Evolutionary conservation across 352 stramenopile genomes (phyloP), one percentile per base, ranked within the genome.

Genomic region (Paralagenidium karlingii): DNA sequence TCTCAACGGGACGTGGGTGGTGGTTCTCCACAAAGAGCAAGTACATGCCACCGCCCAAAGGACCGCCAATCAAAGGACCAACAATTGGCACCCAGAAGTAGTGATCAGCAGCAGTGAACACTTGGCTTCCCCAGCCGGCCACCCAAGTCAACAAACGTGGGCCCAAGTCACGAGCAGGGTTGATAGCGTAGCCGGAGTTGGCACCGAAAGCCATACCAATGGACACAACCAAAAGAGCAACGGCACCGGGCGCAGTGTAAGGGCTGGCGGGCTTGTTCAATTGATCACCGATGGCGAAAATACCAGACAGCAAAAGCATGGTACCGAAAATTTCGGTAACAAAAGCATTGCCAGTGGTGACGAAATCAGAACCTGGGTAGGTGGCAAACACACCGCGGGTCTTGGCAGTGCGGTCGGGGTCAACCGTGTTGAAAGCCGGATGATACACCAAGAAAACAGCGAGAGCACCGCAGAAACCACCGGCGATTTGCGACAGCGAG

Each of bases 171-270:
- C 61, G 58, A 1, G 66, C 66, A 1, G 66, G 71, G 51, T 85
- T 85, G 21, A 85, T 48, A 20, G 71, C 71, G 48, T 80, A 83
- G 30, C 69, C 67, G 6, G 71, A 69, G 47, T 82, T 86, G 43
- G 71, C 64, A 26, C 71, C 68, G 32, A 86, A 83, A 7, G 63
- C 60, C 62, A 83, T 86, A 29, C 73, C 68, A 24, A 86, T 70
- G 5, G 42, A 68, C 24, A 70, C 49, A 20, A 84, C 60, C 15
- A 86, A 44, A 12, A 81, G 30, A 16, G 58, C 66, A 15, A 76
- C 55, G 1, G 65, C 55, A 10, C 38, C 46, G 5, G 70, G 70
- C 19, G 63, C 53, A 25, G 44, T 51, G 39, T 55, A 73, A 9
- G 57, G 41, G 24, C 48, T 68, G 10, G 62, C 64, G 19, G 67